These are phyloP conservation scores for Verticillium albo-atrum DNA, from an alignment of 2,329 filamentous ascomycete species.

Conservation along the genomic window DNA sequence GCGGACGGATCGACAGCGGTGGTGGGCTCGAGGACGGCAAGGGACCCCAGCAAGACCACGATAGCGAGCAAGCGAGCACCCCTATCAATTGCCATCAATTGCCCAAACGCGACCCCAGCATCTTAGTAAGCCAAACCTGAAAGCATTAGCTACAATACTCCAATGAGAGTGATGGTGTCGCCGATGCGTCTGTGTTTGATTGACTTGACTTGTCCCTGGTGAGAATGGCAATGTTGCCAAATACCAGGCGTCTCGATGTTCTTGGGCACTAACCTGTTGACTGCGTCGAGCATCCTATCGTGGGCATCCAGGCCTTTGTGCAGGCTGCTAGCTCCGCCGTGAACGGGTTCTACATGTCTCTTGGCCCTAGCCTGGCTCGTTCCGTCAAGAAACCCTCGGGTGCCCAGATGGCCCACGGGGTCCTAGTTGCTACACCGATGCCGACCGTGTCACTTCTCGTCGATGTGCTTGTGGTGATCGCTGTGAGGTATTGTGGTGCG, in stretches of 20 bases:
- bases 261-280: too few relatives aligned
- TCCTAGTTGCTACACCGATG: neutral
- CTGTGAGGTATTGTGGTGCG: neutral
- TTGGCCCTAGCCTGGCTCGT: neutral
- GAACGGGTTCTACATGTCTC: constrained; percentile 2
- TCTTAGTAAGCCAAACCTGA: too few relatives aligned
- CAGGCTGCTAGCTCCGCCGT: constrained; percentile 5
- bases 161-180: too few relatives aligned
- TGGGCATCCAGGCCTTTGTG: neutral
- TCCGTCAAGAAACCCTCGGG: neutral
- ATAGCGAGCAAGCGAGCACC: neutral
- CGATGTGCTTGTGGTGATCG: neutral
- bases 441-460: neutral
- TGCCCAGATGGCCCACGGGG: neutral
- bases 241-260: neutral
- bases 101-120: too few relatives aligned
- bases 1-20: neutral
- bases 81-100: too few relatives aligned
- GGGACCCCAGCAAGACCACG: neutral
- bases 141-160: too few relatives aligned
- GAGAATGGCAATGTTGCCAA: neutral
- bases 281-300: neutral
- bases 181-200: too few relatives aligned
- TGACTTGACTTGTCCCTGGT: too few relatives aligned
- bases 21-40: too few relatives aligned